Conservation (phyloP, 2,329 filamentous ascomycete species). For the Dothideomycetes sp. region DNA sequence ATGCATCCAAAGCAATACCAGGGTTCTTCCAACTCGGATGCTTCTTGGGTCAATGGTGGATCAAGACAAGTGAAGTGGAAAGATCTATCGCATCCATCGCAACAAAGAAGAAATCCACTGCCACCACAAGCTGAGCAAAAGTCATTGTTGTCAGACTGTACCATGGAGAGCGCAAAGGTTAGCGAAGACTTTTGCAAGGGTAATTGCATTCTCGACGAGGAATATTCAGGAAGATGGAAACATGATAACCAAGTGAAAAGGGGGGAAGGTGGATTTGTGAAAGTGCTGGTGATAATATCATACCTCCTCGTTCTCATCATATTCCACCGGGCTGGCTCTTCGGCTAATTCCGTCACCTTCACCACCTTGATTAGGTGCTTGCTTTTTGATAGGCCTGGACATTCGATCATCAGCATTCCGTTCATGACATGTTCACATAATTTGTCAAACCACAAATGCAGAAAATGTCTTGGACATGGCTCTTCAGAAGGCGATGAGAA, state of each 20-base stretch:
- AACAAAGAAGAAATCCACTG: constrained; percentile 79
- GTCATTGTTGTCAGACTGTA: constrained; percentile 68
- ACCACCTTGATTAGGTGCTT: constrained; percentile 58
- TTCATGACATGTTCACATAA: neutral
- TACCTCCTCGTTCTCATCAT: constrained; percentile 49
- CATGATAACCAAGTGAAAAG: constrained; percentile 10
- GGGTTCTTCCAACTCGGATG: constrained; percentile 46
- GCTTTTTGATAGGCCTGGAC: constrained; percentile 66
- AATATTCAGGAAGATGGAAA: neutral
- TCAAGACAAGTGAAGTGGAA: constrained; percentile 88
- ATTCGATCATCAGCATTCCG: constrained; percentile 16
- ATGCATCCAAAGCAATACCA: constrained; percentile 78
- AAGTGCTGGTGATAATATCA: constrained; percentile 39
- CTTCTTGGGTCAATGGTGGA: constrained; percentile 55
- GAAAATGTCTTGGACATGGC: constrained; percentile 9
- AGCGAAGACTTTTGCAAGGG: constrained; percentile 22
- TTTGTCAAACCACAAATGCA: neutral
- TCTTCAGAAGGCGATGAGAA: neutral
- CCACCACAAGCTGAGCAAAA: constrained; percentile 79
- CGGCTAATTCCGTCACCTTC: constrained; percentile 57
- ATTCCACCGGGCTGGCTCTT: constrained; percentile 52
- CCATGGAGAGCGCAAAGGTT: constrained; percentile 31
- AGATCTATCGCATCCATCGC: constrained; percentile 80
- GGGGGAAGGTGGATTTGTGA: constrained; percentile 22
- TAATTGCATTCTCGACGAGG: constrained; percentile 8